A percentile compares a stretch with the other conserved stretches of the same genome.
These are phyloP conservation scores for Copromyces sp. DNA, from an alignment of 495 filamentous ascomycete genomes.

Conservation along the genomic window DNA sequence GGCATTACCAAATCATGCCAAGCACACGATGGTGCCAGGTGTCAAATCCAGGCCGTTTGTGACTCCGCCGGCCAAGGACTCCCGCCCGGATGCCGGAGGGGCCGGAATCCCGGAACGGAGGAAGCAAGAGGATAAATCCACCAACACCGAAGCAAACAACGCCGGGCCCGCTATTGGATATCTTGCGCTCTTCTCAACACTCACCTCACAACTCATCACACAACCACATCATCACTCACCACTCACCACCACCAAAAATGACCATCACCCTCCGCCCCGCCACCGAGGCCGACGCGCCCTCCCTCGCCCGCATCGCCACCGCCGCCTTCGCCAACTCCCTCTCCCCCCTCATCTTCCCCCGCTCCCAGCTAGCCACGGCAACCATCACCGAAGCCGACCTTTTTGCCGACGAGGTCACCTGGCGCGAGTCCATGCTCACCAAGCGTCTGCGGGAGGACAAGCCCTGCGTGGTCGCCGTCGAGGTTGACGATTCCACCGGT, in stretches of 20 bases:
- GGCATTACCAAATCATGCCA: background rate
- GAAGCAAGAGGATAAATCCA: background rate
- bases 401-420: slow-evolving; percentile 8
- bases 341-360: slow-evolving; percentile 12
- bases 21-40: background rate
- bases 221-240: background rate
- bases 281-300: slow-evolving; percentile 4
- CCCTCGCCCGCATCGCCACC: slow-evolving; percentile 7
- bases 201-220: background rate
- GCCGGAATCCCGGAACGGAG: background rate
- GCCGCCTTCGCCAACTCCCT: slow-evolving; percentile 11
- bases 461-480: slow-evolving; percentile 13
- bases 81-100: background rate
- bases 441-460: slow-evolving; percentile 12
- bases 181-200: background rate
- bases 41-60: background rate
- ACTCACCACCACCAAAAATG: background rate
- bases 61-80: background rate
- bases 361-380: slow-evolving; percentile 1
- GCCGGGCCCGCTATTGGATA: background rate
- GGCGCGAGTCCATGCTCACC: slow-evolving; percentile 7
- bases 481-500: slow-evolving; percentile 1
- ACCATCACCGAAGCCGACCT: background rate
- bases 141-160: background rate
- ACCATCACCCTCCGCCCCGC: slow-evolving; percentile 13